Evolutionary conservation across 257 asterid genomes (phyloP).

Genomic region (Nicotiana noctiflora): DNA sequence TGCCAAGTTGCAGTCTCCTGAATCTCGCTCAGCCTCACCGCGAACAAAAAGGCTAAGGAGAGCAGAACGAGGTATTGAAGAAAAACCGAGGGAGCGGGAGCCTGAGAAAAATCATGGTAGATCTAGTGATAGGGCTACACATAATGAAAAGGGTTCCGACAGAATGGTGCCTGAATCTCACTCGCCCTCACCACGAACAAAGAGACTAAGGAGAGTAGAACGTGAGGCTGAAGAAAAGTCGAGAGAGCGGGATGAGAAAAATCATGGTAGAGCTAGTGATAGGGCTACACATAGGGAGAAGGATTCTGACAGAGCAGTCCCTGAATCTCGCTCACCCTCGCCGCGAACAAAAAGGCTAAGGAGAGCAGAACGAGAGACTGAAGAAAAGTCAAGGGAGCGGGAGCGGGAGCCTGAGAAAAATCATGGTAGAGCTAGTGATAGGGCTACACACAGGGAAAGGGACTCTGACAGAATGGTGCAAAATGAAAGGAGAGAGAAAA

Average conservation of each 20-base stretch:
- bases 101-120: constrained; percentile 38
- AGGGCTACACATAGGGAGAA: constrained; percentile 38
- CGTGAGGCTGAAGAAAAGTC: constrained; percentile 39
- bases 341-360: constrained; percentile 5
- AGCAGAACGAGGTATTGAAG: constrained; percentile 44
- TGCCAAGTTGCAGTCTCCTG: constrained; percentile 32
- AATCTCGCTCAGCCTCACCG: constrained; percentile 53
- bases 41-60: constrained; percentile 62
- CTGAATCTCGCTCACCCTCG: not conserved
- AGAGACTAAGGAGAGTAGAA: constrained; percentile 24
- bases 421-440: constrained; percentile 40
- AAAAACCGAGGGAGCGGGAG: constrained; percentile 38
- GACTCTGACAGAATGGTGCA: constrained; percentile 37
- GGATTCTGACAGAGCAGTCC: constrained; percentile 35
- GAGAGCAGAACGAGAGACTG: constrained; percentile 45
- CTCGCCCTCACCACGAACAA: constrained; percentile 4
- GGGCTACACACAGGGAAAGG: constrained; percentile 38
- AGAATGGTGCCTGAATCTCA: constrained; percentile 23
- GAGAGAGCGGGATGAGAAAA: constrained; percentile 45
- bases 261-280: constrained; percentile 38
- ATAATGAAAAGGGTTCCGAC: constrained; percentile 40
- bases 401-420: constrained; percentile 42
- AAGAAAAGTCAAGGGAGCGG: constrained; percentile 30
- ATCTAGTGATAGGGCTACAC: constrained; percentile 35
- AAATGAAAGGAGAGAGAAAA: constrained; percentile 43